These are phyloP conservation scores for Parietaria judaica DNA, from an alignment of 306 rosid genomes.

Conservation along the genomic window DNA sequence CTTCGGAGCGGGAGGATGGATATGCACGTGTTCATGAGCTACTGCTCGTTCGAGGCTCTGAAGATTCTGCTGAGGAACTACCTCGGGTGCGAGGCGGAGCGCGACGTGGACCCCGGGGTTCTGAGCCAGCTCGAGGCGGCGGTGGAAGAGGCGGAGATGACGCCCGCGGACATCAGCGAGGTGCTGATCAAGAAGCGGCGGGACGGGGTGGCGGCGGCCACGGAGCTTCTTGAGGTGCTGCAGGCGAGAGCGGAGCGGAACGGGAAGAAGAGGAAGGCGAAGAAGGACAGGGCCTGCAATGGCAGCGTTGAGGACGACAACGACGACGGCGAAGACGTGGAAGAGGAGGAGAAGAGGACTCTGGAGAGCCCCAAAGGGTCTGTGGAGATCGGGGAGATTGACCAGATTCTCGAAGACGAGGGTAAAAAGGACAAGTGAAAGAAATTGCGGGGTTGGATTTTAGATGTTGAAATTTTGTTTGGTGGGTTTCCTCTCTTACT, in stretches of 20 bases:
- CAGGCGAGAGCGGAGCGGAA: constrained; percentile 47
- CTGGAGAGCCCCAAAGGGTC: constrained; percentile 74
- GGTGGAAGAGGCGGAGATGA: constrained; percentile 61
- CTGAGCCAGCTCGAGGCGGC: constrained; percentile 38
- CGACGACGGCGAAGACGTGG: constrained; percentile 33
- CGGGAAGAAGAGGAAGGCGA: constrained; percentile 22
- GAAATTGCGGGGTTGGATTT: neutral
- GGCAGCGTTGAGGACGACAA: constrained; percentile 32
- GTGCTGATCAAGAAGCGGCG: constrained; percentile 75
- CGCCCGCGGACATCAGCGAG: constrained; percentile 94
- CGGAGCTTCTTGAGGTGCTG: constrained; percentile 50
- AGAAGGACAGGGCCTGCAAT: constrained; percentile 9
- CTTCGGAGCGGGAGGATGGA: constrained; percentile 92
- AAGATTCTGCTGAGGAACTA: constrained; percentile 73
- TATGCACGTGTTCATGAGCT: constrained; percentile 85
- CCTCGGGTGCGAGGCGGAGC: constrained; percentile 35
- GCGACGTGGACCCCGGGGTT: constrained; percentile 15
- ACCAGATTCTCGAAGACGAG: constrained; percentile 1
- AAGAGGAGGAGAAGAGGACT: constrained; percentile 90
- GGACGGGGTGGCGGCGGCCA: constrained; percentile 39
- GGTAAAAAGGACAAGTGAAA: constrained; percentile 18
- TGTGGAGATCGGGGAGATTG: constrained; percentile 16
- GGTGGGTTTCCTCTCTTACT: neutral
- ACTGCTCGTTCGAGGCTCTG: constrained; percentile 51
- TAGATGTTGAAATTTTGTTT: neutral